Base-by-base conservation (phyloP, 495 filamentous ascomycete species). In the Neurospora tetrasperma region DNA sequence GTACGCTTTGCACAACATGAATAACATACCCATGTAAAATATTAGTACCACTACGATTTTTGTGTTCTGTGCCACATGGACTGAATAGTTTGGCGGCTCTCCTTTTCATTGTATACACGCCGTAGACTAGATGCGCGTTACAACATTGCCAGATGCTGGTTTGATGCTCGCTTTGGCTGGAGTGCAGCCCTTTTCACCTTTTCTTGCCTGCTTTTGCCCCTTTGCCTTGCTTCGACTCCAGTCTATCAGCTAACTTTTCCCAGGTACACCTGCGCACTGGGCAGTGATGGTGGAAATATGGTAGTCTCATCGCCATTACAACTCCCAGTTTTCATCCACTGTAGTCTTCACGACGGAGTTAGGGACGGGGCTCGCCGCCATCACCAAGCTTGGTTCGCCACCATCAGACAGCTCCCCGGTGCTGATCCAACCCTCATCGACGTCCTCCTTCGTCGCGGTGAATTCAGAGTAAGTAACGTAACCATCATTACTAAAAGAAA, bases 381-480 rank as follows among this genome's bases (percentile, higher is more conserved):
- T 20, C 71, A 73, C n/a, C 70, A 48, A 20, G 20, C 69, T 41
- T 3, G 76, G 59, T 5, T 75, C 68, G 38, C 79, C 79, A 27
- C 79, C 79, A 71, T 81, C 80, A 11, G 79, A 71, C 23, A 79
- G 78, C 73, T 80, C 78, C 14, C 76, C 76, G 16, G 72, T 73
- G 42, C 75, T 80, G 11, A 66, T 76, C 76, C 78, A 80, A 8
- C 79, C 78, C 27, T 78, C 77, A 23, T 78, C 77, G n/a, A 78
- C 68, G 31, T 73, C 42, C 54, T 78, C 77, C 6, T 46, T 46
- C 70, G 9, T 71, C 4, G 8, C 42, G 4, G 20, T 39, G 31
- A 76, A 72, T 7, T 76, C 74, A 10, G 72, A 43, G n/a, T 72
- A 76, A 5, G 74, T 62, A 31, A 74, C 18, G 8, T 70, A 42